These are phyloP conservation scores for Fusarium subtropicale DNA, from an alignment of 2,329 filamentous ascomycete genomes.

Conservation along the genomic window DNA sequence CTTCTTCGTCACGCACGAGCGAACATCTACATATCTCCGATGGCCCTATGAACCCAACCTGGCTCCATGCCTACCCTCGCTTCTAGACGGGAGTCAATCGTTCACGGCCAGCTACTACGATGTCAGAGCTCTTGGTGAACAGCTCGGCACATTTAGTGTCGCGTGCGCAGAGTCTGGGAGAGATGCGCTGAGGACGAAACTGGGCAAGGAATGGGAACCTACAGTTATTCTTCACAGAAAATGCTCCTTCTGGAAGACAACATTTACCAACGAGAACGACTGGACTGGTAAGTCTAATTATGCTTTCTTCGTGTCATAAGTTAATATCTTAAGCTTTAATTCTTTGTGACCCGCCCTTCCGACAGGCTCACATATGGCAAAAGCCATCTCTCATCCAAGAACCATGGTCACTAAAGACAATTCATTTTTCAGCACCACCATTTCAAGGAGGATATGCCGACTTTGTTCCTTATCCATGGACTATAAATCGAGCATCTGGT, in stretches of 20 bases:
- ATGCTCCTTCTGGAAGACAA: slow-evolving; percentile 9
- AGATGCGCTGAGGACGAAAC: slow-evolving; percentile 8
- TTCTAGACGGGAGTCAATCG: slow-evolving; percentile 3
- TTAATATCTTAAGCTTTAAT: not conserved
- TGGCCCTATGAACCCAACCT: slow-evolving; percentile 16
- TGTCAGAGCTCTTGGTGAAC: not conserved
- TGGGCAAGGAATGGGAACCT: slow-evolving; percentile 8
- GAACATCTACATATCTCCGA: slow-evolving; percentile 9
- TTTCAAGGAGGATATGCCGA: slow-evolving; percentile 14
- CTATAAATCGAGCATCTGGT: not conserved
- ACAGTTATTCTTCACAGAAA: slow-evolving; percentile 2
- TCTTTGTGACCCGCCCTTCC: slow-evolving; percentile 3
- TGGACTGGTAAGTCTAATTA: not conserved
- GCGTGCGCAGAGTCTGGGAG: not conserved
- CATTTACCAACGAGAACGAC: not conserved
- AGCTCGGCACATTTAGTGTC: slow-evolving; percentile 3
- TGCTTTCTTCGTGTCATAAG: not conserved
- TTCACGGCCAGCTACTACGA: slow-evolving; percentile 10
- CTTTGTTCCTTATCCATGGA: not conserved
- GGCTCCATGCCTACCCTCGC: slow-evolving; percentile 4
- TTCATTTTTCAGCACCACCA: not conserved
- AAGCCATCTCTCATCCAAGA: not conserved
- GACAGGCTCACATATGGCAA: slow-evolving; percentile 2
- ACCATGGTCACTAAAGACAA: not conserved
- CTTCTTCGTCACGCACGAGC: slow-evolving; percentile 12